Base-by-base conservation (phyloP, 1,139 yeast species). In the Hanseniaspora sp. region DNA sequence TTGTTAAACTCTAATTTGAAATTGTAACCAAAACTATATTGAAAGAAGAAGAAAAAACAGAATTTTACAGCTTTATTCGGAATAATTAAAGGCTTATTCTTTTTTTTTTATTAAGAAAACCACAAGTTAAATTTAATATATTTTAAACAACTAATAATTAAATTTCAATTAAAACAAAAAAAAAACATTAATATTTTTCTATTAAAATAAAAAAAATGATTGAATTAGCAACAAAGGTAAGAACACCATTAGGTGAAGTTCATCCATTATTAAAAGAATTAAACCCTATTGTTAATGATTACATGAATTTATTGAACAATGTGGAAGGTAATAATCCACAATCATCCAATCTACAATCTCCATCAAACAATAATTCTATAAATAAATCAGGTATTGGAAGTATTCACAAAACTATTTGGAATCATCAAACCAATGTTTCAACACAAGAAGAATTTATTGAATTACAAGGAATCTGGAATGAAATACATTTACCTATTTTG, bases 401-500 rank as follows among this genome's bases (percentile, higher is more conserved):
- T 39, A 44, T 51, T 44, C 48, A 51, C 41, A 51, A 51, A 33
- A 34, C 37, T 5, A 13, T 51, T n/a, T 51, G 54, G 54, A 51
- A 34, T 29, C 38, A 37, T 33, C 54, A 51, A 28, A 23, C 35
- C 1, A 45, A 33, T 33, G 5, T 31, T n/a, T 39, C 46, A 11
- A 15, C 33, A 2, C 17, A n/a, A 13, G 35, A 40, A 7, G 48
- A 51, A 3, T 51, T 33, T 23, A 45, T 51, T n/a, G 46, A 44
- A 15, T 31, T 51, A 8, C 54, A 51, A 51, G 39, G 45, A 6
- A 51, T 51, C n/a, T 54, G 56, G 56, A 37, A 49, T 28, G 31
- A 39, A n/a, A 35, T 54, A 6, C 56, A 54, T 33, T 40, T 45
- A 18, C 54, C 54, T 7, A 54, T 54, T 28, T 49, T 54, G 18